Percentiles rank a stretch among this genome's conserved stretches.
These are phyloP conservation scores for Usnea hakonensis DNA, from an alignment of 495 filamentous ascomycete species.

Conservation along the genomic window DNA sequence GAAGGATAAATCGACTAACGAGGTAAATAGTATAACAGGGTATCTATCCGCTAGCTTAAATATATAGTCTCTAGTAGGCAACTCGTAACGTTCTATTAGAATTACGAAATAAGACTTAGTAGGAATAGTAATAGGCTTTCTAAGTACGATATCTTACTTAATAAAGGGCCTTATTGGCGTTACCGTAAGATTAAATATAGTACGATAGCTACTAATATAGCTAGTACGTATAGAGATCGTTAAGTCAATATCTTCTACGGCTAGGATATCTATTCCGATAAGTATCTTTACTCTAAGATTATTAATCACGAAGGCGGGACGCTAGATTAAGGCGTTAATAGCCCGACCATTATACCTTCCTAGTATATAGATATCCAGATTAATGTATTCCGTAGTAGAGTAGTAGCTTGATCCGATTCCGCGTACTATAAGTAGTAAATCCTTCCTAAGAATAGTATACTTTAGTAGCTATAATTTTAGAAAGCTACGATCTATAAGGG, in stretches of 20 bases:
- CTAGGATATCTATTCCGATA: background rate
- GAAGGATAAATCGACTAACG: no score
- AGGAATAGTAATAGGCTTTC: no score
- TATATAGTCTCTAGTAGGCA: no score
- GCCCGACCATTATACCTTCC: background rate
- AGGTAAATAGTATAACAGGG: no score
- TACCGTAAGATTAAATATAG: background rate
- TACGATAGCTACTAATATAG: background rate
- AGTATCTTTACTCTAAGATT: background rate
- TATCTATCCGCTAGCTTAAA: no score
- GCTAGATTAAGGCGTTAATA: background rate
- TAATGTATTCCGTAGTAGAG: background rate
- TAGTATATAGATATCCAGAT: background rate
- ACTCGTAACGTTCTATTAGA: no score
- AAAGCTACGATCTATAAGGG: background rate
- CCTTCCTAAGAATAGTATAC: background rate
- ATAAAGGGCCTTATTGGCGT: background rate
- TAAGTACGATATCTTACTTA: no score
- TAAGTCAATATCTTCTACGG: background rate
- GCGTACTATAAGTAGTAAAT: background rate
- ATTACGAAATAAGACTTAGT: background rate
- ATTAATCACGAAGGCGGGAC: background rate
- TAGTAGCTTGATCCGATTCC: background rate
- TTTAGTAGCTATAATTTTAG: background rate
- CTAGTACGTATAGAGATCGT: background rate